Evolutionary conservation across 371 early-diverging fungal species (phyloP).

Genomic region (Sporodiniella umbellata): DNA sequence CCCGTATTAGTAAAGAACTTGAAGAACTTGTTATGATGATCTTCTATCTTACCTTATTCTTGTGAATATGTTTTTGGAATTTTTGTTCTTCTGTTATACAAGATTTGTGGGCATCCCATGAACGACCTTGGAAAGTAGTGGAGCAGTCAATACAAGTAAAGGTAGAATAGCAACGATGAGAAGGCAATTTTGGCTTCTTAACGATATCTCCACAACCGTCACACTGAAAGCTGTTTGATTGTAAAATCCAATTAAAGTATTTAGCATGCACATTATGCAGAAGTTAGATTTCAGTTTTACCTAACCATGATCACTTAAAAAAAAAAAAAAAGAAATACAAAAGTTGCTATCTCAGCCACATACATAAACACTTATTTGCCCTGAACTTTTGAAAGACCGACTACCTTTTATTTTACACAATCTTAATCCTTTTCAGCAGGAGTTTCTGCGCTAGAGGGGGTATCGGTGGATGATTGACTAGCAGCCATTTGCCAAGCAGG

Average conservation of each 20-base stretch:
- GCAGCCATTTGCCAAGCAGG: conserved; percentile 82
- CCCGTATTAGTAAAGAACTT: no score
- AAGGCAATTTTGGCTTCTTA: conserved; percentile 89
- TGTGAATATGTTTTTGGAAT: conserved; percentile 70
- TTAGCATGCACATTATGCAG: no score
- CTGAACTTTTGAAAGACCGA: neutral
- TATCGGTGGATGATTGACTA: conserved; percentile 6
- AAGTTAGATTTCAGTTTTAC: neutral
- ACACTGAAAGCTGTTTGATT: conserved; percentile 63
- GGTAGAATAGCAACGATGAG: conserved; percentile 86
- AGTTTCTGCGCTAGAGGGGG: conserved; percentile 1
- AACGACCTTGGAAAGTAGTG: conserved; percentile 75
- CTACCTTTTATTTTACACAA: no score
- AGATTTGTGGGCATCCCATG: conserved; percentile 76
- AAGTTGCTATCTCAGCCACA: conserved; percentile 13
- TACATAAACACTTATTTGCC: neutral
- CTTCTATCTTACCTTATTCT: conserved; percentile 45
- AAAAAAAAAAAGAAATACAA: conserved; percentile 4
- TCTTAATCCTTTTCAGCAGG: neutral
- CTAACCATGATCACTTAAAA: conserved; percentile 2
- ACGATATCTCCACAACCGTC: conserved; percentile 88
- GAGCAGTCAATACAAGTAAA: conserved; percentile 92
- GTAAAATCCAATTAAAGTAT: no score
- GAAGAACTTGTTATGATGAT: no score
- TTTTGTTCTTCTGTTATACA: conserved; percentile 93